Conservation (phyloP, 1,284 basidiomycete genomes). For the Athelia sp. region DNA sequence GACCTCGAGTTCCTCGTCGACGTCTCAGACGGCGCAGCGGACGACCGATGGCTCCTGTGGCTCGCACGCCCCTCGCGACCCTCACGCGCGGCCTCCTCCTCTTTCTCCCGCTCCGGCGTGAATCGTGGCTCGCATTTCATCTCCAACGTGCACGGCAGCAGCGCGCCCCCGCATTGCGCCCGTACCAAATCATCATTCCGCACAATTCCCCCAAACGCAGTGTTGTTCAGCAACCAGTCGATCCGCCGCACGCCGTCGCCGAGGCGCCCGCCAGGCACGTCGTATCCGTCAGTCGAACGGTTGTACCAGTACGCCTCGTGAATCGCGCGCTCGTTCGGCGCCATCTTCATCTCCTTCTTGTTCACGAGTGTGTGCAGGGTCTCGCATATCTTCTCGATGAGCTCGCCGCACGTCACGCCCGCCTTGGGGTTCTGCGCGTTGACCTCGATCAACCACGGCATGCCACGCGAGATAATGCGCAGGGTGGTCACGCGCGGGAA, state of each 20-base stretch:
- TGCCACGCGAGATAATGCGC: conserved; percentile 42
- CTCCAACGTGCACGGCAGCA: conserved; percentile 56
- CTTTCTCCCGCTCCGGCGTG: conserved; percentile 44
- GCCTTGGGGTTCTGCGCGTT: conserved; percentile 39
- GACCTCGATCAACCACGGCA: conserved; percentile 59
- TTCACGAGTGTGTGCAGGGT: conserved; percentile 47
- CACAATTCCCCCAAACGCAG: conserved; percentile 58
- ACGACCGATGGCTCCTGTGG: too few relatives aligned
- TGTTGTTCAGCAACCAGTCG: conserved; percentile 55
- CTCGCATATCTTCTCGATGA: conserved; percentile 52
- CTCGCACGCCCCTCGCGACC: too few relatives aligned
- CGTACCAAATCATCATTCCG: conserved; percentile 37
- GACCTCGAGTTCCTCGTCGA: too few relatives aligned
- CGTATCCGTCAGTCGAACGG: conserved; percentile 46
- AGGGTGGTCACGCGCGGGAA: conserved; percentile 58
- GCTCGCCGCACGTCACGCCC: conserved; percentile 71
- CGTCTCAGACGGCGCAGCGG: too few relatives aligned
- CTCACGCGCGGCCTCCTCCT: conserved; percentile 28
- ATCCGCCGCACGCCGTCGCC: conserved; percentile 54
- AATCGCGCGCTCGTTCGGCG: conserved; percentile 36
- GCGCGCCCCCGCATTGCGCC: conserved; percentile 37
- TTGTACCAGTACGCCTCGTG: conserved; percentile 55
- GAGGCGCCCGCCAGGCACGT: conserved; percentile 63
- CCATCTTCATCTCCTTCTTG: conserved; percentile 43
- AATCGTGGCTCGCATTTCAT: conserved; percentile 46